Base-by-base conservation (phyloP, 208 protist species). In the Trypanosoma lewisi region DNA sequence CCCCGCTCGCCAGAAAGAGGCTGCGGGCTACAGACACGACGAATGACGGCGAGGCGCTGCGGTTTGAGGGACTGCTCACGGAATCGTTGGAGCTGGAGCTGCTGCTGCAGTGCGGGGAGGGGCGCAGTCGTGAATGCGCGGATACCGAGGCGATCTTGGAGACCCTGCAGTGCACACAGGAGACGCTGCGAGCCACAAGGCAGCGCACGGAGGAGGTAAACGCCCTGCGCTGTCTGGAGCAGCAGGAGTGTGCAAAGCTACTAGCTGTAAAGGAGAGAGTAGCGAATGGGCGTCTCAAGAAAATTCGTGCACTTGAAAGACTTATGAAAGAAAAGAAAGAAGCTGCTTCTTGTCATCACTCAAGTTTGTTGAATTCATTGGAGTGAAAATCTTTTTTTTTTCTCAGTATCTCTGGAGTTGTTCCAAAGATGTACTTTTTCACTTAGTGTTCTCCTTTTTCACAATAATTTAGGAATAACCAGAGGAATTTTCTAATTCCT, bases 41-140 rank as follows among this genome's bases (percentile, higher is more conserved):
- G 23, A n/a, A 54, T 19, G 39, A 57, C 0, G 44, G 63, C 3
- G 79, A 82, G 21, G 63, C 52, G 3, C 48, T 78, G 2, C 68
- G 72, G 17, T 85, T 80, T 47, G 80, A 85, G 49, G 60, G 68
- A 14, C 47, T 82, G 28, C 49, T 85, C 12, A 67, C 61, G 28
- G 75, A 82, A 42, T 67, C 71, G 14, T 45, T 82, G 2, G 52
- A 28, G 1, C n/a, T 60, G 23, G 66, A 72, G 44, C 14, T 70
- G 16, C 17, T 21, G 6, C 25, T 50, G 25, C 31, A 44, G 3
- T n/a, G n/a, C 11, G 23, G 51, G n/a, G 37, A 52, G 14, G 44
- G 48, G 16, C 19, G 47, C 42, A 33, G 34, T n/a, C n/a, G n/a
- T 14, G 41, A 16, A 9, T 19, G 25, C 17, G 41, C 37, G 28